Evolutionary conservation across 1,139 yeast genomes (phyloP), one percentile per base, ranked within the genome.

Genomic region (Lodderomyces oxycetoniae): DNA sequence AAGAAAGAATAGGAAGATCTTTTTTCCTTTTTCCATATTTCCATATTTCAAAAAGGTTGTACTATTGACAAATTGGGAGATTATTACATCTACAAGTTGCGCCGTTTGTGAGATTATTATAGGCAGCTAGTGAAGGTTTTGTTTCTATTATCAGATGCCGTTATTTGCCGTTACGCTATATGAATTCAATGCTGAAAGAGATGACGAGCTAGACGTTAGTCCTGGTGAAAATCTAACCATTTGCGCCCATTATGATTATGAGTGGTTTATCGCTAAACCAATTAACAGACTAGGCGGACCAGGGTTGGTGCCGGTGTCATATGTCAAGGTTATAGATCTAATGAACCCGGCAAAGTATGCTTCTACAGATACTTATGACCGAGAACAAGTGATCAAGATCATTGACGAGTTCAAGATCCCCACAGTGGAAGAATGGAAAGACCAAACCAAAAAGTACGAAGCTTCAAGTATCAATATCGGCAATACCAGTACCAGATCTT

Each of bases 251-350:
- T 94, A 91, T 52, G 91, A 87, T 40, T 86, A 72, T 47, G 98
- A 91, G 59, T 91, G 98, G 98, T 89, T 88, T 51, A 93, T 91
- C 39, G 97, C 97, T 10, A 91, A 91, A 55, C 96, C 96, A 5
- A 85, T 91, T 35, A 94, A 93, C 42, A 69, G 96, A 35, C 67
- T 91, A 33, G 98, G 98, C 11, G 98, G 97, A 0, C 97, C 97
- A 0, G 98, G 98, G 1, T 68, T 91, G 38, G 94, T 91, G 9
- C 98, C 98, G 0, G 93, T 86, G 3, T 77, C 87, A 17, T 91
- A 85, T 53, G 94, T 91, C 21, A 85, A 86, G 51, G 75, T 91
- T 31, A 77, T 91, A 28, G 95, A 91, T 55, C 72, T 88, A 40
- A 67, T 79, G 24, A 61, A 64, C 35, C 63, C 69, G 2, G 67